phyloP scores from a whole-genome alignment of 208 protist species.

The Polymyxa betae region DNA sequence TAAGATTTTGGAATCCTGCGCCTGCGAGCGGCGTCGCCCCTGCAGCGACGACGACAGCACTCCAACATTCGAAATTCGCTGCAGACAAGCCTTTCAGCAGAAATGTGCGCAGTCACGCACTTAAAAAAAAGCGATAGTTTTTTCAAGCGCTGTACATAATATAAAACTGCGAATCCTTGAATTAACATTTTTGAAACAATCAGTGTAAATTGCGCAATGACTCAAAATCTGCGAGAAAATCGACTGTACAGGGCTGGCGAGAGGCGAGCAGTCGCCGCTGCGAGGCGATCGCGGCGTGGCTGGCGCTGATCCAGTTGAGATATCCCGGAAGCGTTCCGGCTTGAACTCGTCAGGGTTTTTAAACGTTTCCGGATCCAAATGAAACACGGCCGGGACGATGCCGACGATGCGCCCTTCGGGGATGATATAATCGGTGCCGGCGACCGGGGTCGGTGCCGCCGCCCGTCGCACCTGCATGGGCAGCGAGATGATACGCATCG shows the following conservation, averaged over 20 bases:
- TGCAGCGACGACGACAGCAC: neutral
- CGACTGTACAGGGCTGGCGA: no score
- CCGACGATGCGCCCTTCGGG: neutral
- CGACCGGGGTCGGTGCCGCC: neutral
- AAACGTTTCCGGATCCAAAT: neutral
- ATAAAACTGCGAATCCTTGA: no score
- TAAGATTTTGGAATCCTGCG: slow-evolving; percentile 11
- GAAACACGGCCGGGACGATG: slow-evolving; percentile 40
- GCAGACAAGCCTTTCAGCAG: no score
- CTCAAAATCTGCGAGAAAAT: no score
- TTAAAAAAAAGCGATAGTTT: no score
- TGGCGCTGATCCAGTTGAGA: neutral
- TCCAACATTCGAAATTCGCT: no score
- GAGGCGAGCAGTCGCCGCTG: no score
- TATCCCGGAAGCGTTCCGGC: neutral
- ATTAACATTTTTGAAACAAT: no score
- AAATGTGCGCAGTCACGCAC: no score
- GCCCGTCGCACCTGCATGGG: neutral
- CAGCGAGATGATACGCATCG: neutral
- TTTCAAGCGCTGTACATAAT: no score
- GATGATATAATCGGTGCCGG: slow-evolving; percentile 24
- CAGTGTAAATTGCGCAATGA: no score
- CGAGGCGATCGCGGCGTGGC: no score
- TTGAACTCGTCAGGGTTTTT: neutral
- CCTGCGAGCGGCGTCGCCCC: neutral